Evolutionary conservation across 2,329 filamentous ascomycete species (phyloP).

Genomic region (Cladosporium cucumerinum): DNA sequence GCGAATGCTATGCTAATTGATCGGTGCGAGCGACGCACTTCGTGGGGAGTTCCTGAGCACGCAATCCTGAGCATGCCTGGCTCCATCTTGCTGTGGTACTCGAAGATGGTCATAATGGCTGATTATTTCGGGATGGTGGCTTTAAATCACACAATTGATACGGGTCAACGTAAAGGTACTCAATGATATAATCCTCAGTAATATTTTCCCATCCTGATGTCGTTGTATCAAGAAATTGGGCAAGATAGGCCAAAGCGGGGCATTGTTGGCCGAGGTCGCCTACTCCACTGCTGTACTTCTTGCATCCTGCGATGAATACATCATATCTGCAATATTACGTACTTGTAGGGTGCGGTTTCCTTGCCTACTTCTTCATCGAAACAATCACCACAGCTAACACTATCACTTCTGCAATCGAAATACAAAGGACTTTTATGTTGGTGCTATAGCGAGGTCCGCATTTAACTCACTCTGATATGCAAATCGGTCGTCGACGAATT

Average conservation of each 20-base stretch:
- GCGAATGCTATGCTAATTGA: not conserved
- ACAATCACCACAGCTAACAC: too few species aligned
- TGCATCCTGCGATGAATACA: not conserved
- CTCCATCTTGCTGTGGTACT: conserved; percentile 24
- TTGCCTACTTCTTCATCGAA: too few species aligned
- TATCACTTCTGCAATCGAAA: too few species aligned
- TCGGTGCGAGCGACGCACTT: conserved; percentile 29
- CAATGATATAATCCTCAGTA: not conserved
- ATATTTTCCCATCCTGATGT: not conserved
- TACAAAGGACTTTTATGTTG: too few species aligned
- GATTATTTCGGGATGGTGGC: not conserved
- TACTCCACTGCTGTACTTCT: not conserved
- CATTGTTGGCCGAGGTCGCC: conserved; percentile 12
- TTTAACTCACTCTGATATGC: too few species aligned
- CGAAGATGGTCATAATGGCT: not conserved
- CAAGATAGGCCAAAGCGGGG: conserved; percentile 2
- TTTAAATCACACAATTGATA: not conserved
- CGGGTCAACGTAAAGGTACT: not conserved
- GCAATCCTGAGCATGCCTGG: conserved; percentile 36
- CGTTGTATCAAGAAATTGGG: not conserved
- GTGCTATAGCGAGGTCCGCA: too few species aligned
- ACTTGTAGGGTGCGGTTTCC: not conserved
- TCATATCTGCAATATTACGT: not conserved
- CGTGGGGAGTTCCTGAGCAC: conserved; percentile 43
- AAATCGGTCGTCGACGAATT: too few species aligned